Percentiles rank a stretch among this genome's conserved stretches.
These are phyloP conservation scores for Aspergillus pseudoglaucus DNA, from an alignment of 2,329 filamentous ascomycete genomes.

Conservation along the genomic window DNA sequence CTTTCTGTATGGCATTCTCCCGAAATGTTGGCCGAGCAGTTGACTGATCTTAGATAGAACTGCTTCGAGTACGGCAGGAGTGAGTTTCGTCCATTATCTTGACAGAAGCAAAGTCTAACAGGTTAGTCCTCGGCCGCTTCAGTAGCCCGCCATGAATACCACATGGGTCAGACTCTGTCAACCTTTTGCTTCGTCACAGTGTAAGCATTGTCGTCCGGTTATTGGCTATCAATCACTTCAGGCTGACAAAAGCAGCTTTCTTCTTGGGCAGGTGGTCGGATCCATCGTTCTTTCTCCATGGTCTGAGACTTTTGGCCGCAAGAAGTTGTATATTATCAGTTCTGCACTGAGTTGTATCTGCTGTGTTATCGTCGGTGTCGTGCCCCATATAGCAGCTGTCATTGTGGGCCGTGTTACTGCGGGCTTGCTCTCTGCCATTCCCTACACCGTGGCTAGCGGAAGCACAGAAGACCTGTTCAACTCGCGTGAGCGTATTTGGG, in stretches of 20 bases:
- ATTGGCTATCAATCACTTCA: background rate
- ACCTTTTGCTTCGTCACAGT: slow-evolving; percentile 28
- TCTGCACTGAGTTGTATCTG: slow-evolving; percentile 22
- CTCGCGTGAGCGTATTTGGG: slow-evolving; percentile 40
- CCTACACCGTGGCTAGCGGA: slow-evolving; percentile 42
- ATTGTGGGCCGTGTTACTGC: slow-evolving; percentile 39
- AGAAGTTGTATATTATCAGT: slow-evolving; percentile 28
- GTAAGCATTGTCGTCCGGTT: slow-evolving; percentile 6
- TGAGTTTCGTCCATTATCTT: slow-evolving; percentile 11
- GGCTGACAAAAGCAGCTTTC: slow-evolving; percentile 18
- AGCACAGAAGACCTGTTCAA: slow-evolving; percentile 48
- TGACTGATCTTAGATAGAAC: slow-evolving; percentile 17
- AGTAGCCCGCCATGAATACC: slow-evolving; percentile 20
- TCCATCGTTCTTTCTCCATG: slow-evolving; percentile 31
- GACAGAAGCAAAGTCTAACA: background rate
- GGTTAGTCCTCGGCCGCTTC: slow-evolving; percentile 24
- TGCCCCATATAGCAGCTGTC: slow-evolving; percentile 30
- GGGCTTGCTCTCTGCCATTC: slow-evolving; percentile 43
- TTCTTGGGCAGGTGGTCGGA: slow-evolving; percentile 28
- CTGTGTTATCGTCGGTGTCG: slow-evolving; percentile 34
- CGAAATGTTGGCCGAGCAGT: background rate
- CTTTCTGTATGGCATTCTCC: slow-evolving; percentile 20
- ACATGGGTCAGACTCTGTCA: slow-evolving; percentile 17
- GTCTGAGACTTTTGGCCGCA: slow-evolving; percentile 34
- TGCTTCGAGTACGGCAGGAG: slow-evolving; percentile 29